Conservation (phyloP, 1,284 basidiomycete genomes). For the Entoloma clypeatum region DNA sequence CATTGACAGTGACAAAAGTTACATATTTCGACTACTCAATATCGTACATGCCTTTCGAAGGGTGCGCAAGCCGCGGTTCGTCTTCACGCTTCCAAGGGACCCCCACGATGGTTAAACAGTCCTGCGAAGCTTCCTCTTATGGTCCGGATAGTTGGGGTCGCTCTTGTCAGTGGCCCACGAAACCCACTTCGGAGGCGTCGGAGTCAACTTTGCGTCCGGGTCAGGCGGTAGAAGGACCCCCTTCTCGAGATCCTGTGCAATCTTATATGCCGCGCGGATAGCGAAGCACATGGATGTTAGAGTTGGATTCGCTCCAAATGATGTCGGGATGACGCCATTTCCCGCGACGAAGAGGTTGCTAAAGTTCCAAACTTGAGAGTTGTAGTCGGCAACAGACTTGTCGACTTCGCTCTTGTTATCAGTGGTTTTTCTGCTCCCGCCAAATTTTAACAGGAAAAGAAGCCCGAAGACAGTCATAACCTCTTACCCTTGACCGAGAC, state of each 20-base stretch:
- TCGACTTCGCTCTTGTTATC: neutral
- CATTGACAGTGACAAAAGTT: no score
- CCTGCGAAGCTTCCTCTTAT: conserved; percentile 1
- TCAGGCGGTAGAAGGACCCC: neutral
- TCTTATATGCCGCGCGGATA: conserved; percentile 4
- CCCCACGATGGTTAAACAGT: neutral
- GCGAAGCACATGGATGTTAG: conserved; percentile 2
- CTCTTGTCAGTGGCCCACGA: neutral
- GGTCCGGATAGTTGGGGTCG: conserved; percentile 4
- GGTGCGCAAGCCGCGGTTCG: no score
- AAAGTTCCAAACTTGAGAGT: conserved; percentile 2
- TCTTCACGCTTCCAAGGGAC: no score
- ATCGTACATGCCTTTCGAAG: no score
- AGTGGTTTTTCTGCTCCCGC: neutral
- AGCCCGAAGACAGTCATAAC: no score
- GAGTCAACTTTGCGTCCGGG: neutral
- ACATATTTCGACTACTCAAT: no score
- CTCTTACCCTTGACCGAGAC: neutral
- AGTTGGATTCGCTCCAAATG: conserved; percentile 1
- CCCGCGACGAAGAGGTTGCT: neutral
- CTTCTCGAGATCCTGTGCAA: neutral
- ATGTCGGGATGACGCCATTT: conserved; percentile 4
- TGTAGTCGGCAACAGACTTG: neutral
- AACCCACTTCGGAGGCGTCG: conserved; percentile 1
- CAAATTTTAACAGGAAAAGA: neutral